Evolutionary conservation across 495 filamentous ascomycete genomes (phyloP), one percentile per base, ranked within the genome.

Genomic region (Hypoxylon crocopeplum): DNA sequence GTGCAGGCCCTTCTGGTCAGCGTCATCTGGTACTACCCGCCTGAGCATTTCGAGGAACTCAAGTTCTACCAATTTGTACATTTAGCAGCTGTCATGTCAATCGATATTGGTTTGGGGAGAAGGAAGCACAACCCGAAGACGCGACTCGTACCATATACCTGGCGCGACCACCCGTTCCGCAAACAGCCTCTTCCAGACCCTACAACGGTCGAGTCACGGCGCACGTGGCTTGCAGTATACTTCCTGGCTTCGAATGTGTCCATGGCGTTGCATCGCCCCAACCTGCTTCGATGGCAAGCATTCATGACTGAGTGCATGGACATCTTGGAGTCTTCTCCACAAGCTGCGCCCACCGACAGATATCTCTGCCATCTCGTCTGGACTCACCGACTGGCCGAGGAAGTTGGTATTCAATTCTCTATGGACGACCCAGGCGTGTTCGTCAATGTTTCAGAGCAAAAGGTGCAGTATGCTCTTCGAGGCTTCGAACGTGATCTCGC

Each of bases 1-100:
- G 83, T 96, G 8, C 93, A 98, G 74, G 84, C 90, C 1, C 70
- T 97, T 8, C 77, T 91, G 27, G 75, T 96, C 16, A 76, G 79
- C 20, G 83, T 84, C 12, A 79, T 88, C 19, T 96, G 90, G 89
- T 97, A 97, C 62, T 86, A 83, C 59, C 89, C 91, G 13, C 91
- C 92, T 1, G 88, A 93, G 47, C 80, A 87, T 48, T 88, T 86
- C 41, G 91, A 96, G 52, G 90, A 97, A 72, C 80, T 94, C 59
- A 95, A 94, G 66, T 96, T 93, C 68, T 95, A 95, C 70, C 90
- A 93, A 72, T 77, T 95, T 47, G 85, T 90, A 20, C 90, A 97
- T 64, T 82, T 93, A 45, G 90, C 92, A 5, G 88, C 90, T 25
- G 77, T 89, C 30, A 88, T 97, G 84, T 90, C 86, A 10, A 86